Percentiles rank a stretch among this genome's conserved stretches.
Conservation (phyloP, 139 green algal species). For the Chlamydomonas incerta region DNA sequence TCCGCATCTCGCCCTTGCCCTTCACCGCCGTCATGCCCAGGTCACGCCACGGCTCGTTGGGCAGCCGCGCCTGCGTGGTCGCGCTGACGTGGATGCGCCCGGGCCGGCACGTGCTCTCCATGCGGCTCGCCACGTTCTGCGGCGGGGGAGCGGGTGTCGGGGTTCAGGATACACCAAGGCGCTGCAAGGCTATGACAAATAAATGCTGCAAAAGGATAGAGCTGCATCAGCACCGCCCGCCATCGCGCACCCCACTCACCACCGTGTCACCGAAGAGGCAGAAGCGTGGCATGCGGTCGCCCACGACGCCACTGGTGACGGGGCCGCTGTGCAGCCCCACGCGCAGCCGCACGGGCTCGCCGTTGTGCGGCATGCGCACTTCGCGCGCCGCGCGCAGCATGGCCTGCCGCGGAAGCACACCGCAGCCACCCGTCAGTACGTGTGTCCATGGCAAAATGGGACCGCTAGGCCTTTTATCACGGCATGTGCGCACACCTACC, state of each 20-base stretch:
- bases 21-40: slow-evolving; percentile 19
- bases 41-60: slow-evolving; percentile 17
- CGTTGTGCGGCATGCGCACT: slow-evolving; percentile 55
- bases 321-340: slow-evolving; percentile 32
- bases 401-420: not conserved
- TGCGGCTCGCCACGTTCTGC: slow-evolving; percentile 50
- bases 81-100: slow-evolving; percentile 58
- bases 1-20: slow-evolving; percentile 36
- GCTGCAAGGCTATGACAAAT: too few species aligned
- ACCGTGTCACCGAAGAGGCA: slow-evolving; percentile 36
- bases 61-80: not conserved
- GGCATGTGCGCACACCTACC: not conserved
- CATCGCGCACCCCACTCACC: not conserved
- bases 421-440: too few species aligned
- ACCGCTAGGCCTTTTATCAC: too few species aligned
- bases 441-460: too few species aligned
- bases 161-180: too few species aligned
- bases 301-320: slow-evolving; percentile 36
- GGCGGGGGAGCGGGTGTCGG: too few species aligned
- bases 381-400: slow-evolving; percentile 31
- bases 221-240: too few species aligned
- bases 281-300: slow-evolving; percentile 34
- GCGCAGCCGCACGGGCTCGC: slow-evolving; percentile 41
- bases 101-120: slow-evolving; percentile 65
- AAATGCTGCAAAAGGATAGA: not conserved